Evolutionary conservation across 305 asterid species (phyloP).

Genomic region (Caryopteris hybrid): DNA sequence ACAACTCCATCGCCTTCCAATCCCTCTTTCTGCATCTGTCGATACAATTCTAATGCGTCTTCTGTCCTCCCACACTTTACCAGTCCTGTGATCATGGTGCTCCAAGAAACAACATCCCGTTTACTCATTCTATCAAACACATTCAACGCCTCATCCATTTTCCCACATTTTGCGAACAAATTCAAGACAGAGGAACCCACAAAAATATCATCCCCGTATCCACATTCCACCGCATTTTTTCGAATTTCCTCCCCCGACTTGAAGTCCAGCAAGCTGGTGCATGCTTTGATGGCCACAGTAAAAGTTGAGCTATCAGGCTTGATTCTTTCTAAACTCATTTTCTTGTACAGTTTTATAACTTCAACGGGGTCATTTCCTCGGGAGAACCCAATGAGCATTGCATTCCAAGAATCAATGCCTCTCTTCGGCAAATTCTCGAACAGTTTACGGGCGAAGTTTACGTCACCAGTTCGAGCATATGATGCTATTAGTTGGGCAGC

Average conservation of each 20-base stretch:
- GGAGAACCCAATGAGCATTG: constrained; percentile 53
- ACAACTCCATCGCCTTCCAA: constrained; percentile 59
- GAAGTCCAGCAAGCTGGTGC: constrained; percentile 52
- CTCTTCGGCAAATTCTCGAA: constrained; percentile 53
- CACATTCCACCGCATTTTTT: constrained; percentile 41
- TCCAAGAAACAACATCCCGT: constrained; percentile 67
- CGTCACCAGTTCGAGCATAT: constrained; percentile 37
- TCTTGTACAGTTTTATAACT: constrained; percentile 37
- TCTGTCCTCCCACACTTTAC: constrained; percentile 43
- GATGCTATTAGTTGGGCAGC: constrained; percentile 43
- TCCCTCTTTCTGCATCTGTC: constrained; percentile 52
- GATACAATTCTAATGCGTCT: constrained; percentile 45
- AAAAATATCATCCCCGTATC: constrained; percentile 57
- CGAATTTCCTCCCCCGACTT: constrained; percentile 47
- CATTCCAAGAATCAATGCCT: constrained; percentile 63
- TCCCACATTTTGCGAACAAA: constrained; percentile 46
- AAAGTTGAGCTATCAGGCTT: constrained; percentile 89
- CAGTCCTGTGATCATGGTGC: constrained; percentile 60
- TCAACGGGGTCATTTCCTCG: constrained; percentile 29
- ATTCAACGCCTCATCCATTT: constrained; percentile 51
- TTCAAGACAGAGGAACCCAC: constrained; percentile 63
- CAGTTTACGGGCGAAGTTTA: constrained; percentile 42
- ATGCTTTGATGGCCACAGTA: constrained; percentile 71
- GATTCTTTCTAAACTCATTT: constrained; percentile 32
- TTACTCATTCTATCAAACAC: constrained; percentile 49